Base-by-base conservation (phyloP, 1,284 basidiomycete genomes). In the Austropuccinia psidii region DNA sequence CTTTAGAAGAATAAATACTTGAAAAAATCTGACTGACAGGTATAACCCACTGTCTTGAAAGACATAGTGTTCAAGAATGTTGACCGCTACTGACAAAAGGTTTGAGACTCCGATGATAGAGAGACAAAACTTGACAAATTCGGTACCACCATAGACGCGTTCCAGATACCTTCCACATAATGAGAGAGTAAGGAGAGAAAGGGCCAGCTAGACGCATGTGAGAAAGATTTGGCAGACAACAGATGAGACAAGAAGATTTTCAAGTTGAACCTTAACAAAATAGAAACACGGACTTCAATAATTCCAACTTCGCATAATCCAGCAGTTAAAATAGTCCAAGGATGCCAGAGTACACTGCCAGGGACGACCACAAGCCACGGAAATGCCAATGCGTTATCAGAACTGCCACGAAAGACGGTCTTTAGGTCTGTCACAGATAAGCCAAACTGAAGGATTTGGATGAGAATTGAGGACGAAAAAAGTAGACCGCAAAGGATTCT, bases 291-390 rank as follows among this genome's bases (percentile, higher is more conserved):
- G 75, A 91, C 93, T 86, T 95, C 93, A 76, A 91, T 82, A 73
- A 93, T 78, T 74, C 85, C 89, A 60, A 88, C 86, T 83, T 98
- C 95, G 57, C 96, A 90, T 75, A 95, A 87, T 11, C 87, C 88
- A 0, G 91, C 88, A 0, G 90, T 93, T 31, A 94, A 81, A 75
- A 98, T 85, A 1, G 92, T 93, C 94, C 93, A 98, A 33, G 95
- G 95, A 77, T 89, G 89, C 83, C 89, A 91, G 57, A 92, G 80
- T 78, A 89, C 90, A 39, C 85, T 85, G 33, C 91, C 93, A 1
- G 95, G 93, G 11, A 93, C 84, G 68, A 97, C 83, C 15, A 90
- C 88, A 77, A 98, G 84, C 83, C 90, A 97, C 19, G 90, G 88
- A 39, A 85, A 82, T 76, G 77, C 82, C 29, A 82, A 77, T 4